Evolutionary conservation across 768 basidiomycete species (phyloP), one percentile per base, ranked within the genome.

Genomic region (Kwoniella heveanensis): DNA sequence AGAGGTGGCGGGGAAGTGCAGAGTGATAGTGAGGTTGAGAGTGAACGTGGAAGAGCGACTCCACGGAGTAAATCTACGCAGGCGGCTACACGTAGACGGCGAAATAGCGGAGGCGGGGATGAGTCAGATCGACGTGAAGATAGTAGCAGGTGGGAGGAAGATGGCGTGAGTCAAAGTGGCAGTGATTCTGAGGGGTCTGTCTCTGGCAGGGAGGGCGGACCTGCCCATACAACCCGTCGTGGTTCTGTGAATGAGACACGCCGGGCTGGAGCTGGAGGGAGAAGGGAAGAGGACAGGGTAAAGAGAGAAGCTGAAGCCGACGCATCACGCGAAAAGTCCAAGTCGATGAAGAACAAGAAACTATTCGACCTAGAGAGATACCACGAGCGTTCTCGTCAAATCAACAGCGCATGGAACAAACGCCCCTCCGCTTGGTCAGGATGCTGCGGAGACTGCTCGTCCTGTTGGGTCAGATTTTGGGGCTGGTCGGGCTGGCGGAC

Each of bases 401-500:
- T 50, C 47, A 46, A 58, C 25, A 3, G 26, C 10, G 25, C 27
- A 53, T 30, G 52, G 27, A 30, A 53, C 19, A 5, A 19, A 19
- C 39, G 39, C 39, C 39, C 49, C 9, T 29, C 49, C 17, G 49
- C 49, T 4, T 50, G 49, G 52, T 21, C 27, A n/a, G 52, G 52
- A 36, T 54, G 26, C 27, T 54, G 52, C 22, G 29, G 4, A 2
- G 52, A 32, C 27, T 30, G 6, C 12, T 32, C 29, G 4, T 7
- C 5, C 22, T 49, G 48, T 19, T 49, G 48, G 52, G 52, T 3
- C 3, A 9, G 6, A 4, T 9, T 27, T 3, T 46, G 26, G 19
- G 17, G 39, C 47, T 57, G 55, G 54, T 56, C 29, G 32, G n/a
- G 47, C 22, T 51, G 37, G 22, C 44, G 44, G 22, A 51, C n/a